Evolutionary conservation across 2,329 filamentous ascomycete species (phyloP).

Genomic region (Cordyceps farinosa): DNA sequence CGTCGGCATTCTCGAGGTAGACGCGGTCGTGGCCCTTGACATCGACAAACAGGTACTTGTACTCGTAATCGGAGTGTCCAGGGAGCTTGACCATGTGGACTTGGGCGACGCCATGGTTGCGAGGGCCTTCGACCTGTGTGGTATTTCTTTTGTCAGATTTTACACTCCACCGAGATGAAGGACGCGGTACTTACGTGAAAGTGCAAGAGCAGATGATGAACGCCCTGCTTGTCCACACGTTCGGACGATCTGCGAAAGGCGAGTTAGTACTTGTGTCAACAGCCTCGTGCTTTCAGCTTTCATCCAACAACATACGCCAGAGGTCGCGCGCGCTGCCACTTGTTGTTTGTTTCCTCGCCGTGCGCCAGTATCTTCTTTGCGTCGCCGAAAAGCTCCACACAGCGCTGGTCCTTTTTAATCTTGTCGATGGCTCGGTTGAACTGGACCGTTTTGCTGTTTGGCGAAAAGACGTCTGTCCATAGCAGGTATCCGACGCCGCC

Average conservation of each 20-base stretch:
- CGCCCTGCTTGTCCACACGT: constrained; percentile 68
- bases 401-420: constrained; percentile 69
- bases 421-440: constrained; percentile 84
- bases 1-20: constrained; percentile 61
- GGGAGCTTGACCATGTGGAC: constrained; percentile 72
- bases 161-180: not conserved
- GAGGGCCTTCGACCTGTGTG: constrained; percentile 68
- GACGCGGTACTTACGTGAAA: constrained; percentile 62
- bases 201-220: constrained; percentile 77
- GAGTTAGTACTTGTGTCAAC: constrained; percentile 26
- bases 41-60: constrained; percentile 77
- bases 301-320: constrained; percentile 45
- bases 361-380: constrained; percentile 72
- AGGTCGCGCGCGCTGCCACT: constrained; percentile 69
- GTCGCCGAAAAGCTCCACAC: constrained; percentile 71
- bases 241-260: constrained; percentile 53
- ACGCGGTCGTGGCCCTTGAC: constrained; percentile 66
- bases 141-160: constrained; percentile 13
- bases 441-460: constrained; percentile 79
- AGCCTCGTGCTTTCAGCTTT: not conserved
- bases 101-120: constrained; percentile 68
- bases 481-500: constrained; percentile 74
- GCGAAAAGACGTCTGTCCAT: constrained; percentile 77
- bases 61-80: constrained; percentile 66
- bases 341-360: constrained; percentile 76